Percentiles rank a stretch among this genome's conserved stretches.
phyloP scores from a whole-genome alignment of 306 rosid species.

The Trifolium dubium region DNA sequence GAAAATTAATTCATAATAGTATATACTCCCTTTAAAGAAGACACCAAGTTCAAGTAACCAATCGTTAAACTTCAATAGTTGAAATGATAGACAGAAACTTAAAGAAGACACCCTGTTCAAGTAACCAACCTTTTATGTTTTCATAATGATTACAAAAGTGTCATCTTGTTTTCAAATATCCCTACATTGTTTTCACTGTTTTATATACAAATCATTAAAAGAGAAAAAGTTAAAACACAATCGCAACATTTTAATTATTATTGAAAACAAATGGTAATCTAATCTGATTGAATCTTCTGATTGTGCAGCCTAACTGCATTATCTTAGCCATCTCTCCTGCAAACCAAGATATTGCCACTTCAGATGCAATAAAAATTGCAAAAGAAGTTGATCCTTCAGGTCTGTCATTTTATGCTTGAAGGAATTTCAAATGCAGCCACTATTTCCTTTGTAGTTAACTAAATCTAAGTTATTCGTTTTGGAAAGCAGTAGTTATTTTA shows the following conservation, averaged over 20 bases:
- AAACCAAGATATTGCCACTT: constrained; percentile 97
- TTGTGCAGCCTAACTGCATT: constrained; percentile 87
- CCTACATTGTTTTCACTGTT: background rate
- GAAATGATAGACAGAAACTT: constrained; percentile 16
- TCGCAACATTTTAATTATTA: background rate
- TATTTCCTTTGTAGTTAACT: constrained; percentile 4
- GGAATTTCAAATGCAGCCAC: constrained; percentile 3
- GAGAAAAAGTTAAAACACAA: background rate
- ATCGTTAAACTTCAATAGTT: background rate
- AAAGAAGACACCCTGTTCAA: background rate
- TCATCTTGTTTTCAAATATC: constrained; percentile 2
- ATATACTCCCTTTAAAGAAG: constrained; percentile 22
- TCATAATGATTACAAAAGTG: background rate
- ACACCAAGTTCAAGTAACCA: background rate
- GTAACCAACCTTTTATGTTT: background rate
- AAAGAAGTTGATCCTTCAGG: constrained; percentile 94
- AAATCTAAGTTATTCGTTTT: background rate
- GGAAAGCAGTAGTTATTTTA: background rate
- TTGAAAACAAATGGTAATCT: constrained; percentile 12
- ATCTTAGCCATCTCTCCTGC: constrained; percentile 95
- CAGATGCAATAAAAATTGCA: constrained; percentile 93
- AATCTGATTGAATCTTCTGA: constrained; percentile 46
- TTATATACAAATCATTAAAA: background rate
- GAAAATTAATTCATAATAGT: constrained; percentile 19
- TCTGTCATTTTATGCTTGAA: constrained; percentile 37